Conservation (phyloP, 108 stramenopile species). For the Skeletonema potamos region DNA sequence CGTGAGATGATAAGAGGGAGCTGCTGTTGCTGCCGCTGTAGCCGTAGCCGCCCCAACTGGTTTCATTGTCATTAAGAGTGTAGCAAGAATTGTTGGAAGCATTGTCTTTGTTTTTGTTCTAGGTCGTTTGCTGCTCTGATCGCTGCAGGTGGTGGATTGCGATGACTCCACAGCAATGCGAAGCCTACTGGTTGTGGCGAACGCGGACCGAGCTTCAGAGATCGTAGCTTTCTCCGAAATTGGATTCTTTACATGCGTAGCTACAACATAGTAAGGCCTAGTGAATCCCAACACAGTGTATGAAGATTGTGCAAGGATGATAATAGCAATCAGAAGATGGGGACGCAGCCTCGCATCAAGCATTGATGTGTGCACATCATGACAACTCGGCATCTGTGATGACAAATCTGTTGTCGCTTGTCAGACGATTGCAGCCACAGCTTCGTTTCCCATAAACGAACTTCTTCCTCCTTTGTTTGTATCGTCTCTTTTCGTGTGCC, state of each 20-base stretch:
- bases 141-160: neutral
- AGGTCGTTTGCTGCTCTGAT: neutral
- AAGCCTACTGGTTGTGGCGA: neutral
- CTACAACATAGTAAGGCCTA: neutral
- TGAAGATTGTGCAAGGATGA: neutral
- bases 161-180: neutral
- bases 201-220: neutral
- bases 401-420: neutral
- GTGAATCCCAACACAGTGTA: neutral
- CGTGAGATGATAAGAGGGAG: slow-evolving; percentile 42
- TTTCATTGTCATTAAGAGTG: neutral
- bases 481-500: too few relatives aligned
- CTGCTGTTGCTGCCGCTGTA: neutral
- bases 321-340: neutral
- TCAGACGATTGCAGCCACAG: too few relatives aligned
- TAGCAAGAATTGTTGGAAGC: neutral
- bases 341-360: neutral
- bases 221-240: neutral
- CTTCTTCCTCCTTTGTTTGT: too few relatives aligned
- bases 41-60: neutral
- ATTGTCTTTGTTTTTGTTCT: neutral
- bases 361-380: neutral
- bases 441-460: too few relatives aligned
- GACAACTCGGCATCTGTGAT: neutral
- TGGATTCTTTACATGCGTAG: neutral